phyloP scores from a whole-genome alignment of 2,329 filamentous ascomycete species.

The Aspergillus sp. region DNA sequence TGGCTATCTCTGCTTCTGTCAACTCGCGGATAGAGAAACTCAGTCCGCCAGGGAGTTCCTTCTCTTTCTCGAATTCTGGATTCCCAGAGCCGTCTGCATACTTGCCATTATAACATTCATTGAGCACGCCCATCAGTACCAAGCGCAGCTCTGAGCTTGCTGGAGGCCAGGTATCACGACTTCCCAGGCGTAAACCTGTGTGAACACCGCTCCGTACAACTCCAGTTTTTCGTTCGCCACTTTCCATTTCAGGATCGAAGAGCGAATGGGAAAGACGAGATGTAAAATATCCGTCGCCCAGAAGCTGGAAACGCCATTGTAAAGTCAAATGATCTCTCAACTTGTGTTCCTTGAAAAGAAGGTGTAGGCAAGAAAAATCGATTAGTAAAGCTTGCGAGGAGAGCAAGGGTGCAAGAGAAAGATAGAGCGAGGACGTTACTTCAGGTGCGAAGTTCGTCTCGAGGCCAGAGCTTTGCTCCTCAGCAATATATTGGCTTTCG shows the following conservation, averaged over 20 bases:
- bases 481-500: conserved; percentile 21
- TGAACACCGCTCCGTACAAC: conserved; percentile 66
- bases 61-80: conserved; percentile 24
- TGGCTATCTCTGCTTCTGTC: conserved; percentile 72
- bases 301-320: conserved; percentile 76
- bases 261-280: conserved; percentile 77
- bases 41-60: conserved; percentile 64
- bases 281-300: conserved; percentile 82
- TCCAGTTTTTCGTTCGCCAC: conserved; percentile 71
- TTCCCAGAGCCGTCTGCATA: conserved; percentile 21
- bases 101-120: conserved; percentile 64
- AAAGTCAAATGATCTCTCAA: conserved; percentile 71
- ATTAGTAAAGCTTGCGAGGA: conserved; percentile 72
- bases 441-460: conserved; percentile 36
- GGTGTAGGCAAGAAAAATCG: conserved; percentile 71
- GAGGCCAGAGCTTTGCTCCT: conserved; percentile 12
- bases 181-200: conserved; percentile 82
- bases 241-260: conserved; percentile 79
- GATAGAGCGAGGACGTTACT: conserved; percentile 54
- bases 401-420: conserved; percentile 76
- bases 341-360: conserved; percentile 74
- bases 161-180: conserved; percentile 83
- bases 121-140: conserved; percentile 80
- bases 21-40: conserved; percentile 86
- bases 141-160: conserved; percentile 90